Evolutionary conservation across 139 green algal species (phyloP), one percentile per base, ranked within the genome.

Genomic region (Picochlorum sp.): DNA sequence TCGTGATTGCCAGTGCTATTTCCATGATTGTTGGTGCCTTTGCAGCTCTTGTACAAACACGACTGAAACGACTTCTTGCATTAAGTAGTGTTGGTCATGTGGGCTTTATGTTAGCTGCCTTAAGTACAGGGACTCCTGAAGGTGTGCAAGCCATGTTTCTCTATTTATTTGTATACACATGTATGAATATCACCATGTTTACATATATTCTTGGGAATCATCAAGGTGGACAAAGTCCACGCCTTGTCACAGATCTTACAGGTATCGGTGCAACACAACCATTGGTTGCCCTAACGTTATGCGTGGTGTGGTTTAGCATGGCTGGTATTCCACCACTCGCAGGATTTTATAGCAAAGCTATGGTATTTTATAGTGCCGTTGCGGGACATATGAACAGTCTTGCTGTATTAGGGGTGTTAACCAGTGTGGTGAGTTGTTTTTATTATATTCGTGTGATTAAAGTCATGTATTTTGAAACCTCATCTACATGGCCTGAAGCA

Each of bases 391-490:
- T 76, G 56, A 84, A 80, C 72, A 54, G 77, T 51, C 50, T 86
- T 63, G 80, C 77, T 52, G 49, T 86, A 37, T 66, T 86, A 56
- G 77, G 80, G 54, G 70, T 86, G 50, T 47, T 84, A 60, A 80
- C 71, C 46, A 82, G 68, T 74, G 74, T 82, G 47, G 63, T 80
- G 32, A 86, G 70, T 61, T 85, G 77, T 69, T 86, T 84, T 82
- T 85, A 86, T 72, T 86, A 85, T 70, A 85, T 86, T 68, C 51
- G 77, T 56, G 49, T 86, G 57, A 68, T 86, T 44, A 82, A 84
- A 71, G 79, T 86, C 45, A 85, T 86, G 77, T 84, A 86, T 84
- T 86, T 86, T 82, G 73, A 86, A 69, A 71, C 58, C 11, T 62
- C 76, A 66, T 69, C 71, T 63, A 84, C 64, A 67, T 85, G 79